These are phyloP conservation scores for Citeromyces matritensis DNA, from an alignment of 805 yeast species.

Conservation along the genomic window DNA sequence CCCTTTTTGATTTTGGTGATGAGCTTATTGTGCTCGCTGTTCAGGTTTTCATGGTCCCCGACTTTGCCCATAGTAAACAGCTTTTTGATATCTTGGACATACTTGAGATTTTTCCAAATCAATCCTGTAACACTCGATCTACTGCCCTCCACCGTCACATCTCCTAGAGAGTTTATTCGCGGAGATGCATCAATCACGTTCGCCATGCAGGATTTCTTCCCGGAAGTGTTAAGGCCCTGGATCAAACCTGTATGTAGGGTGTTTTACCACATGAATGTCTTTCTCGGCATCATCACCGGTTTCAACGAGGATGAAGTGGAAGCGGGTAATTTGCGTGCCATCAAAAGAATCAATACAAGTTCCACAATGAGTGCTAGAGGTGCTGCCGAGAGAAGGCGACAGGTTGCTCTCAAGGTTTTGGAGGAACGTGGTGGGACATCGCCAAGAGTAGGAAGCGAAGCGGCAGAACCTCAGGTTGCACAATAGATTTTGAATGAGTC, in stretches of 20 bases:
- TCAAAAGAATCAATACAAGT: constrained; percentile 31
- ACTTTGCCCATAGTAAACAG: constrained; percentile 38
- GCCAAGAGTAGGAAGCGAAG: too few relatives aligned
- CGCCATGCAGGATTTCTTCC: constrained; percentile 74
- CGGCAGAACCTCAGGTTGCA: too few relatives aligned
- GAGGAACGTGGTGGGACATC: constrained; percentile 36
- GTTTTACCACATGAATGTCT: constrained; percentile 20
- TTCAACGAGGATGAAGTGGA: constrained; percentile 60
- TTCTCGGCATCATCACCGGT: constrained; percentile 35
- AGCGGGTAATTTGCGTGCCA: constrained; percentile 59
- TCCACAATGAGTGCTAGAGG: constrained; percentile 21
- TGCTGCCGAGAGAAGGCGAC: constrained; percentile 65
- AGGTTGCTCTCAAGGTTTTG: constrained; percentile 59
- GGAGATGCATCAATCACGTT: constrained; percentile 92
- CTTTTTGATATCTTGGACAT: constrained; percentile 60
- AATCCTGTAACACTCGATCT: constrained; percentile 15
- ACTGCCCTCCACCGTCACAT: constrained; percentile 32
- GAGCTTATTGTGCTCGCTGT: constrained; percentile 13
- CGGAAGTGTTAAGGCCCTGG: constrained; percentile 36
- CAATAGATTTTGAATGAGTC: too few relatives aligned
- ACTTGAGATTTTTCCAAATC: constrained; percentile 64
- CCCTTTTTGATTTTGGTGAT: constrained; percentile 29
- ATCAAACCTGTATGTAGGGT: constrained; percentile 34
- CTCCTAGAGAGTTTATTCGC: constrained; percentile 20
- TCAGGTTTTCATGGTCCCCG: constrained; percentile 25